Conservation (phyloP, 2,329 filamentous ascomycete species). For the Aspergillus terreus region DNA sequence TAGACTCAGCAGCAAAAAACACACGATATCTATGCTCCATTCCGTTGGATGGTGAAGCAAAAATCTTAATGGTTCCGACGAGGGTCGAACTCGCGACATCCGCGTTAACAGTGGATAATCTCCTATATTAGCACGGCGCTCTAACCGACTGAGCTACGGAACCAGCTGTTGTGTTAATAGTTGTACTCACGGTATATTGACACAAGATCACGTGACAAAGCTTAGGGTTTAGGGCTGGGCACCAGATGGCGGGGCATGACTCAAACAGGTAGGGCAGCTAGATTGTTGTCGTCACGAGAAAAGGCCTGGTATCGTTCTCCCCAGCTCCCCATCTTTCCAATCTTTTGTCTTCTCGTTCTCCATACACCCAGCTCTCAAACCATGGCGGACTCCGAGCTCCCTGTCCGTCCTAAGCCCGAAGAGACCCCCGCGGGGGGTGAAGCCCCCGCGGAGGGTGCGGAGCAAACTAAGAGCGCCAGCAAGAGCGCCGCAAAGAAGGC, state of each 20-base stretch:
- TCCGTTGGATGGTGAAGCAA: not conserved
- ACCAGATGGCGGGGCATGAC: conserved; percentile 28
- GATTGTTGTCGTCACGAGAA: conserved; percentile 5
- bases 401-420: conserved; percentile 38
- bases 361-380: not conserved
- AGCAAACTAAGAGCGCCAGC: conserved; percentile 43
- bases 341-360: not conserved
- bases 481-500: conserved; percentile 85
- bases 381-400: conserved; percentile 40
- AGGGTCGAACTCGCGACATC: conserved; percentile 16
- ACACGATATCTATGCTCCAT: no score
- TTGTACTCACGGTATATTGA: no score
- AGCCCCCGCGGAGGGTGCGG: conserved; percentile 33
- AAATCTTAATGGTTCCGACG: conserved; percentile 7
- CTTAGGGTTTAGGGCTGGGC: conserved; percentile 31
- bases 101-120: conserved; percentile 3
- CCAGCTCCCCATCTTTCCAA: not conserved
- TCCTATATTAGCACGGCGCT: conserved; percentile 12
- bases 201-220: no score
- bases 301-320: not conserved
- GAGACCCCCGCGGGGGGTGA: conserved; percentile 26
- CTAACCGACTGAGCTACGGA: conserved; percentile 14
- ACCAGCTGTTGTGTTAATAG: not conserved
- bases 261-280: conserved; percentile 14
- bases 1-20: no score